Evolutionary conservation across 257 asterid species (phyloP).

Genomic region (Salvia hispanica): DNA sequence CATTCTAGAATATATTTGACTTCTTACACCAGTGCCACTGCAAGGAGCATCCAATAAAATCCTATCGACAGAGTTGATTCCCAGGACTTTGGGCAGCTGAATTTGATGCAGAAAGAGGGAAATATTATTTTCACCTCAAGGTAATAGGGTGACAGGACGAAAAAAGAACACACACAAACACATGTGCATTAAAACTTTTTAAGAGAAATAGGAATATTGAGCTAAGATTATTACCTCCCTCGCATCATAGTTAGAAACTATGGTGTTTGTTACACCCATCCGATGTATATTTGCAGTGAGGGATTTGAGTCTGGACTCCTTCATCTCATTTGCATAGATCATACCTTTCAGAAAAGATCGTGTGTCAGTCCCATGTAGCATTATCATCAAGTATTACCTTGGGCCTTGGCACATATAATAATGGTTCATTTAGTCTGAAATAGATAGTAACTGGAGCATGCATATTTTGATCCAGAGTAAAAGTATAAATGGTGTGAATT

Average conservation of each 20-base stretch:
- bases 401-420: neutral
- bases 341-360: conserved; percentile 58
- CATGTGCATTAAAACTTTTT: neutral
- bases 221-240: conserved; percentile 67
- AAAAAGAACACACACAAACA: neutral
- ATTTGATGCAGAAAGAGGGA: conserved; percentile 31
- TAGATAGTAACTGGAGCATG: too few relatives aligned
- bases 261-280: conserved; percentile 93
- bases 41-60: conserved; percentile 97
- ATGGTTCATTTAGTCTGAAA: neutral
- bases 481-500: too few relatives aligned
- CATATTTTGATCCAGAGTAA: too few relatives aligned
- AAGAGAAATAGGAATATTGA: conserved; percentile 8
- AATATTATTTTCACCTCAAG: conserved; percentile 16
- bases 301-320: conserved; percentile 81
- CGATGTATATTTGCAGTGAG: conserved; percentile 91
- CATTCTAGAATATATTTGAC: conserved; percentile 25
- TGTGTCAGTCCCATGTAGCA: conserved; percentile 21
- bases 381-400: neutral
- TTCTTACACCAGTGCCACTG: conserved; percentile 94
- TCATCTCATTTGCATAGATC: conserved; percentile 92
- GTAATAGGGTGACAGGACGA: neutral
- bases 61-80: conserved; percentile 77
- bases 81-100: conserved; percentile 87
- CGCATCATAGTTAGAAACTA: conserved; percentile 86